phyloP scores from a whole-genome alignment of 257 asterid genomes.

The Coffea eugenioides region DNA sequence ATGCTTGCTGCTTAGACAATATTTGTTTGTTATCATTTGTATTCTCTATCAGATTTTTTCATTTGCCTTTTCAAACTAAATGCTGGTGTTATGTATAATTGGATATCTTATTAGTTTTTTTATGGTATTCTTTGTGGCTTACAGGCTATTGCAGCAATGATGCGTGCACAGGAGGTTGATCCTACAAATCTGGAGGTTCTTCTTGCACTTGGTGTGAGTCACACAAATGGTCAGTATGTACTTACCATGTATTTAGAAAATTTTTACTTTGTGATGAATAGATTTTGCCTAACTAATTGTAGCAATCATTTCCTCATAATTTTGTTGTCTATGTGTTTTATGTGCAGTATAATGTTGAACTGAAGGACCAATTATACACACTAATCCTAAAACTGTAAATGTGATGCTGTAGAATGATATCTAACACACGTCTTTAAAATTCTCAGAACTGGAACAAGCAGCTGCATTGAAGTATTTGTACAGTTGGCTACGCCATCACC shows the following conservation, averaged over 20 bases:
- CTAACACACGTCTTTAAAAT: constrained; percentile 17
- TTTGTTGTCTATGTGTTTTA: not conserved
- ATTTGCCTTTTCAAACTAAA: not conserved
- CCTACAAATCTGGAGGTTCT: constrained; percentile 96
- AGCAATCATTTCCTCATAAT: not conserved
- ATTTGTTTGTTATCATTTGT: not conserved
- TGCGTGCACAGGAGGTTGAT: constrained; percentile 96
- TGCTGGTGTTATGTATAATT: not conserved
- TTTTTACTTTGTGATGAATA: not conserved
- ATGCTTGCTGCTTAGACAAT: no score
- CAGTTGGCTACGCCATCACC: constrained; percentile 93
- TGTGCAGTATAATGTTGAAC: not conserved
- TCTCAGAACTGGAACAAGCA: constrained; percentile 93
- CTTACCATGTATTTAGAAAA: constrained; percentile 3
- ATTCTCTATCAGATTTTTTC: not conserved
- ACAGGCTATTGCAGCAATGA: constrained; percentile 99
- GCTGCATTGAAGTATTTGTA: constrained; percentile 87
- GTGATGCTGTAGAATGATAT: not conserved
- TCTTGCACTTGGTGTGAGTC: constrained; percentile 98
- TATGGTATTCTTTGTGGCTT: constrained; percentile 10
- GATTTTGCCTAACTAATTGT: not conserved
- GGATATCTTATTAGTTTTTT: not conserved
- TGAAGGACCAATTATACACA: not conserved
- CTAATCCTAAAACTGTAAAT: not conserved
- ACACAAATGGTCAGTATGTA: constrained; percentile 86